Evolutionary conservation across 306 rosid genomes (phyloP).

Genomic region (Neltuma alba): DNA sequence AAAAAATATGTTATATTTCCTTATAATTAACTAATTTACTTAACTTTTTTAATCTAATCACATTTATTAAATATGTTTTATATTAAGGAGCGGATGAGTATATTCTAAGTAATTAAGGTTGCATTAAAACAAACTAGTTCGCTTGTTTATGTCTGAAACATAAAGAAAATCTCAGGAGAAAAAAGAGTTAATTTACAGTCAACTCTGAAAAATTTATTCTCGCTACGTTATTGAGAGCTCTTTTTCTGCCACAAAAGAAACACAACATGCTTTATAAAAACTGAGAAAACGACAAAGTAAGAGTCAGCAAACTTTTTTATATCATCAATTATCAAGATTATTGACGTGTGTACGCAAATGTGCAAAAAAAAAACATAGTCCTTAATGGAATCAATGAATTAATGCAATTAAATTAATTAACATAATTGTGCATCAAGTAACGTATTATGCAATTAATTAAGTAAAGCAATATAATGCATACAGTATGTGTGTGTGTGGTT

Average conservation of each 20-base stretch:
- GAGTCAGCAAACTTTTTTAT: not conserved
- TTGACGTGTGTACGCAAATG: not conserved
- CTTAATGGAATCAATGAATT: not conserved
- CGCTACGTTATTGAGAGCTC: not conserved
- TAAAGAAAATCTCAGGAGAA: not conserved
- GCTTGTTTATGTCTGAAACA: not conserved
- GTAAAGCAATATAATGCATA: not conserved
- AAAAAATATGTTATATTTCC: too few species aligned
- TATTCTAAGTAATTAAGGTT: too few species aligned
- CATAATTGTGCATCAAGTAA: too few species aligned
- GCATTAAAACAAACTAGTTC: not conserved
- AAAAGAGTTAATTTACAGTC: not conserved
- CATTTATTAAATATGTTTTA: too few species aligned
- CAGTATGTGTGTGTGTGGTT: not conserved
- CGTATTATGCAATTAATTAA: too few species aligned
- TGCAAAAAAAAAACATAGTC: too few species aligned
- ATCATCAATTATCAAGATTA: not conserved
- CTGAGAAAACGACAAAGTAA: not conserved
- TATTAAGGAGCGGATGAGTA: too few species aligned
- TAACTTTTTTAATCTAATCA: too few species aligned
- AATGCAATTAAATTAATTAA: not conserved
- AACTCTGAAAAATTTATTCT: not conserved
- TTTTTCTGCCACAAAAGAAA: slow-evolving; percentile 2
- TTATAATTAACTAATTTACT: too few species aligned
- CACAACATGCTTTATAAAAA: not conserved